phyloP scores from a whole-genome alignment of 805 yeast species.

The Starmerella apicola region DNA sequence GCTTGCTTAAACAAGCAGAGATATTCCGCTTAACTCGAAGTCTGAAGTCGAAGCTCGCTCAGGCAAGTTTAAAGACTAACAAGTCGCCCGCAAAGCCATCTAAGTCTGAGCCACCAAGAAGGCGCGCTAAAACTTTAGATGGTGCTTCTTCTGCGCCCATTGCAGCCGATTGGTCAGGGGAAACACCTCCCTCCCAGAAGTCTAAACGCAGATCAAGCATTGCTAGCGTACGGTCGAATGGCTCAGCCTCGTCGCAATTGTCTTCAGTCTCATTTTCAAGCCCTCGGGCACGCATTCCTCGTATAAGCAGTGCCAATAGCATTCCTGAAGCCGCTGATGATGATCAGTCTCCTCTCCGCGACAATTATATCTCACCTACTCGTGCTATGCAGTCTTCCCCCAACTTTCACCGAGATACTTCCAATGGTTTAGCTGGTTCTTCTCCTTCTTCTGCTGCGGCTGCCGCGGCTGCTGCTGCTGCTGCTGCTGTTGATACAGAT shows the following conservation, averaged over 20 bases:
- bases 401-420: too few relatives aligned
- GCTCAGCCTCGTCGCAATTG: slow-evolving; percentile 1
- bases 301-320: slow-evolving; percentile 10
- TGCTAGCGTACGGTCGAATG: slow-evolving; percentile 3
- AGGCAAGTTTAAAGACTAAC: slow-evolving; percentile 32
- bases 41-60: slow-evolving; percentile 32
- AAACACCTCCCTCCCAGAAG: slow-evolving; percentile 1
- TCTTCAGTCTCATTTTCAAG: slow-evolving; percentile 6
- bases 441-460: too few relatives aligned
- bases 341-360: too few relatives aligned
- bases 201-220: slow-evolving; percentile 8
- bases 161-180: too few relatives aligned
- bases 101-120: slow-evolving; percentile 4
- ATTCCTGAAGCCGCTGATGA: slow-evolving; percentile 3
- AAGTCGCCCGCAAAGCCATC: slow-evolving; percentile 8
- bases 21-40: slow-evolving; percentile 32
- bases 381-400: too few relatives aligned
- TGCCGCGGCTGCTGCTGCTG: not conserved
- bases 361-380: too few relatives aligned
- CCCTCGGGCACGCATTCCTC: slow-evolving; percentile 10
- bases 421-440: too few relatives aligned
- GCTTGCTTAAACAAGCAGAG: slow-evolving; percentile 33
- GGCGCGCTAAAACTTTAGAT: slow-evolving; percentile 21
- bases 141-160: slow-evolving; percentile 16
- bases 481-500: too few relatives aligned